Evolutionary conservation across 1,284 basidiomycete species (phyloP), one percentile per base, ranked within the genome.

Genomic region (Boletus nobilissimus): DNA sequence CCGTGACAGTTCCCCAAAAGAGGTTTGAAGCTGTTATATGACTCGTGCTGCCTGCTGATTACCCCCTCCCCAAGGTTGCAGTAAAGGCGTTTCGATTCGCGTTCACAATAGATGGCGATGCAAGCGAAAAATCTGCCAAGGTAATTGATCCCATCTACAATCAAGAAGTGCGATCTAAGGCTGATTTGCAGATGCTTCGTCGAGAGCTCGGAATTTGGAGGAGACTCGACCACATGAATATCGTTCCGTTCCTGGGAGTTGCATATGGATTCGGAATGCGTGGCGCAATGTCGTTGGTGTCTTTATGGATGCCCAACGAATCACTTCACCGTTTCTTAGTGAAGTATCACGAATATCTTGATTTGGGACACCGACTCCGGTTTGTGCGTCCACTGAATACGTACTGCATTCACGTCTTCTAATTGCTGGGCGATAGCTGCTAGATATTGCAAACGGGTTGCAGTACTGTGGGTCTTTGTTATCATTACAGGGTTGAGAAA

Each of bases 221-320:
- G 62, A 83, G 79, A 64, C 34, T 81, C 1, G 5, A 70, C 3
- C 80, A 81, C 51, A 22, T 26, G 57, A 78, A 76, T 46, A 22
- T 80, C 8, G 76, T 80, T 22, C 79, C 73, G 2, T 79, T 80
- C 62, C 46, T 79, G 1, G 80, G 80, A 19, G 40, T 79, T 51
- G 72, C 80, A 29, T 51, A 72, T 19, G 81, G 82, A 0, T 81
- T 82, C 69, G 82, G 79, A 18, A 74, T 79, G 74, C 0, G 2
- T 5, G 74, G 26, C 16, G 13, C 78, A 14, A 48, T 64, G 24
- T 80, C 81, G 0, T 70, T 82, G 43, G 81, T 82, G n/a, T 83
- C 80, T 1, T 68, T 38, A 19, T 82, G 80, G 82, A 82, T 83
- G 80, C 79, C 54, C 2, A 75, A 83, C 1, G 74, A 11, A 29